Base-by-base conservation (phyloP, 148 eudicot species). In the Vaccinium vitisidaea region DNA sequence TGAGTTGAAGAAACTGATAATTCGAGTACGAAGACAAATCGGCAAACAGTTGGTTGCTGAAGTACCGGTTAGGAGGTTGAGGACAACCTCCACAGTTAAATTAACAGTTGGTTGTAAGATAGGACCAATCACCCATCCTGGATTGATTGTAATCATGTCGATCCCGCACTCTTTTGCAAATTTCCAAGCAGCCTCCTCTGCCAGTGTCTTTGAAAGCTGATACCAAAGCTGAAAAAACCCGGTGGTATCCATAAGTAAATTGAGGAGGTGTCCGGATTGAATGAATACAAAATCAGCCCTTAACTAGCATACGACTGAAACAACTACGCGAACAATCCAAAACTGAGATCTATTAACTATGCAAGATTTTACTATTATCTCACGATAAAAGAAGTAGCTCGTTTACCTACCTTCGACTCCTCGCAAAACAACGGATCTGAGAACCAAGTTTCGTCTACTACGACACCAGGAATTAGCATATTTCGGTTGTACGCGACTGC, bases 121-220 rank as follows among this genome's bases (percentile, higher is more conserved):
- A 78, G 93, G 93, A 58, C 93, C 93, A 65, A 91, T 82, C 43
- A 90, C 92, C 54, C 83, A 50, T 82, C 86, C 88, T 3, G 92
- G 93, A 77, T 81, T 76, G 0, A 91, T 65, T 0, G 85, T 54
- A 8, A 90, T 79, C 92, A 90, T 36, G 84, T 91, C 90, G 11
- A 91, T 82, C 43, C 88, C 88, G 1, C 84, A 77, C 84, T 90
- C 93, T 61, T 80, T 86, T 12, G 86, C 84, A 71, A 82, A 87
- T 19, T 87, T 84, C 93, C 93, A 91, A 32, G 93, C 93, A 16
- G 88, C 86, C 27, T 83, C 84, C 80, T 91, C 93, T 5, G 93
- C 90, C 79, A 91, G 81, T 1, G 86, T 91, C 82, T 91, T 91
- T 18, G 93, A 88, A 30, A 88, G 86, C 5, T 18, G 1, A 82